Base-by-base conservation (phyloP, 2,329 filamentous ascomycete genomes). In the Parafenestella ontariensis region DNA sequence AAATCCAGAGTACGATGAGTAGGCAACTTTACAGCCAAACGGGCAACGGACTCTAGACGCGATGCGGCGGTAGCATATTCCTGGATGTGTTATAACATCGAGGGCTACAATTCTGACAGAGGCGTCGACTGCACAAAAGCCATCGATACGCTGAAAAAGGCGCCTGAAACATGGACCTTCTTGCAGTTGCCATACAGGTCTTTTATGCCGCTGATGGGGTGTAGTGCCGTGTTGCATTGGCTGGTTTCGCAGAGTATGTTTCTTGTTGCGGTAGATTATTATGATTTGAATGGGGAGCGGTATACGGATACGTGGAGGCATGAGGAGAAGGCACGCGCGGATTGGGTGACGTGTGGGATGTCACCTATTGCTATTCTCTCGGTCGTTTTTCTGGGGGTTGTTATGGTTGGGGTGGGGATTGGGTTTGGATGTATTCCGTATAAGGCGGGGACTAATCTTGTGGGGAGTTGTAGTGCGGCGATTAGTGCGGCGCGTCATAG, bases 381-480 rank as follows among this genome's bases (percentile, higher is more conserved):
- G 2, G 56, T 61, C 10, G 28, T 69, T 5, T 15, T 61, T 8
- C 10, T 66, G 5, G 59, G 52, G 8, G 20, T 44, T 0, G 6
- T 63, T 13, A 61, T 66, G 57, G 40, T 70, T 2, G 15, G 57
- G 1, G 37, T 41, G 3, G 29, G 64, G 6, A 7, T 70, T 23
- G 59, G 86, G 69, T 80, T 81, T 29, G 90, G 90, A 73, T 92
- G 91, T 0, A 88, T 89, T 2, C 89, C 88, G 1, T 89, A 90
- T 13, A 92, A 82, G 10, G 88, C 88, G 15, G 93, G 82, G 58
- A 93, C 92, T 56, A 90, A 90, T 73, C 91, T 94, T 79, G 93
- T 89, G 20, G 88, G 90, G 58, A 93, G 81, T 77, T 89, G 88
- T 23, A 94, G 68, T 54, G 36, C 63, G 33, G 67, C 66, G 4